Base-by-base conservation (phyloP, 2,329 filamentous ascomycete genomes). In the Aspergillus persii region DNA sequence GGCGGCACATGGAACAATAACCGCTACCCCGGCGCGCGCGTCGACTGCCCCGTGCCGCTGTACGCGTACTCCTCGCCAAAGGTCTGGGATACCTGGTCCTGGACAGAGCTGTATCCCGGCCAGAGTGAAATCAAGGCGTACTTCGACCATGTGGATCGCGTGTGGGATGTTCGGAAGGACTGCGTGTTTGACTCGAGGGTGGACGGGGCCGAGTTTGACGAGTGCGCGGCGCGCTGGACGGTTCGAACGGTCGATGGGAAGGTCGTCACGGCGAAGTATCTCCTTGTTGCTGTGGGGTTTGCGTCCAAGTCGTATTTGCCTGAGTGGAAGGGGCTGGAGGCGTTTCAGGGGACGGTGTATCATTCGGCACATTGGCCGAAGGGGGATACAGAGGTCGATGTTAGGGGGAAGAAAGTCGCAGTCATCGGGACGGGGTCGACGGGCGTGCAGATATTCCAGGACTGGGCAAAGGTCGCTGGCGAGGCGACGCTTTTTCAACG, bases 401-500 rank as follows among this genome's bases (percentile, higher is more conserved):
- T 84, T 6, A 67, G 68, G 2, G 79, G 72, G 27, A 83, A 83
- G 61, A 73, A 74, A 8, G 81, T 84, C 26, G 79, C 79, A 4
- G 68, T 86, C 15, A 80, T 86, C 53, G 84, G 84, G 15, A 84
- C 75, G 50, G 84, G 84, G 1, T 82, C 82, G 48, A 82, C 81
- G 7, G 84, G 80, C 1, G 79, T 83, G 3, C 84, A 86, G 66
- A 77, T 86, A 5, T 76, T 83, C 0, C 87, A 90, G 63, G 85
- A 84, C 53, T 84, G 83, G 71, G 84, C 81, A 1, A 82, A 82
- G 2, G 68, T 76, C 4, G 85, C 81, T 0, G 80, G 78, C 3
- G 71, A 81, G 0, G 63, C 90, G 1, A 80, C 76, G 2, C 83
- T 90, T 33, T 89, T 89, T 69, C 86, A 89, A 64, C 81, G 87